Percentiles rank a stretch among this genome's conserved stretches.
Evolutionary conservation across 2,329 filamentous ascomycete genomes (phyloP).

Genomic region (Pestalotiopsis sp.): DNA sequence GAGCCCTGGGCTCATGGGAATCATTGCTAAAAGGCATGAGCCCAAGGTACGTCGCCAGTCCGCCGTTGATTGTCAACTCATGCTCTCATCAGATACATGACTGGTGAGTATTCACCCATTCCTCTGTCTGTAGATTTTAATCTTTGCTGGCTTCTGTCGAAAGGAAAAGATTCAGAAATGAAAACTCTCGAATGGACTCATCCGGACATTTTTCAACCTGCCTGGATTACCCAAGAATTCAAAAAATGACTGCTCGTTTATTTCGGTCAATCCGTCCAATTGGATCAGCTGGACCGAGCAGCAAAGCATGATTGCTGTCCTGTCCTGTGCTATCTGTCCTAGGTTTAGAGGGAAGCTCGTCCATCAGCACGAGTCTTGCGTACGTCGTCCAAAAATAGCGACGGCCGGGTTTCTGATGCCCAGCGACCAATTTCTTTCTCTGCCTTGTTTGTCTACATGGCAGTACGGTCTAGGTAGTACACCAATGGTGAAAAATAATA

Average conservation of each 20-base stretch:
- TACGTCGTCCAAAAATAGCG: neutral
- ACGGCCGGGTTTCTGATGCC: neutral
- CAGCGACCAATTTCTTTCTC: neutral
- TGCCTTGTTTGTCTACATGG: neutral
- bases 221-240: neutral
- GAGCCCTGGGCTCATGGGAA: neutral
- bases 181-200: neutral
- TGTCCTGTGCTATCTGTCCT: neutral
- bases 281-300: neutral
- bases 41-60: neutral
- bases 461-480: neutral
- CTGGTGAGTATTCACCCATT: neutral
- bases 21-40: neutral
- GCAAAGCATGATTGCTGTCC: neutral
- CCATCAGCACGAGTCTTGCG: neutral
- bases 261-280: neutral
- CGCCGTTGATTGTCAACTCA: neutral
- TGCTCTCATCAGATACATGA: neutral
- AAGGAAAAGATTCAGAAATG: neutral
- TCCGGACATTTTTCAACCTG: neutral
- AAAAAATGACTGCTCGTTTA: neutral
- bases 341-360: neutral
- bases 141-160: neutral
- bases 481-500: neutral
- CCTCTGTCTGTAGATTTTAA: neutral